Base-by-base conservation (phyloP, 139 green algal genomes). In the Gonium pectorale region DNA sequence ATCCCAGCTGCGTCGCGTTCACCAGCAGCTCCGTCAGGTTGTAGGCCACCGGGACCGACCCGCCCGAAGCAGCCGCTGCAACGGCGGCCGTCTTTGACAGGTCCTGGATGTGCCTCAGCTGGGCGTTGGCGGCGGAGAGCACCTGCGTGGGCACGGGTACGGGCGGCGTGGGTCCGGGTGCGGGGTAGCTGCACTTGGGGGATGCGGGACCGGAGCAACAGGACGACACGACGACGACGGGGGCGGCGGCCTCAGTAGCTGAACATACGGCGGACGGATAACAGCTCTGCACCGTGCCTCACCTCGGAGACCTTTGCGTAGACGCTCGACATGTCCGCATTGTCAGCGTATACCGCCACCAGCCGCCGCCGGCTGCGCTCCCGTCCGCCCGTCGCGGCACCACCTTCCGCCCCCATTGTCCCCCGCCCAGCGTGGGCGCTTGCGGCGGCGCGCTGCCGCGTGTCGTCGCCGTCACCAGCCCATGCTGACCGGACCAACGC, bases 21-120 rank as follows among this genome's bases (percentile, higher is more conserved):
- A 75, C 5, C 62, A 84, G 15, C 78, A 74, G 62, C 6, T 62
- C 62, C 8, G 78, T 84, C 27, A 75, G 43, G 78, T 84, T 84
- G 78, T 40, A 43, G 5, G 0, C 11, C 11, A 33, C 43, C 31
- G 24, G 6, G 4, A 5, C 29, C 8, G 74, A 26, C 24, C 33
- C 3, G 19, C 19, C 1, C 26, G 63, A 17, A n/a, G 60, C 31
- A 13, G 77, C 77, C 15, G 63, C 75, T 0, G 59, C 74, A 8
- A 19, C 27, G 17, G 67, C n/a, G 15, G 9, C 22, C 6, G 59
- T 40, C 21, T 62, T 77, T 0, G 68, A 77, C 43, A 43, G 3
- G 15, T 43, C 33, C 63, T 84, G 62, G 9, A 74, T 26, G 7
- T 31, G 17, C 44, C 38, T 44, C 29, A 84, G 78, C 78, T 67